Base-by-base conservation (phyloP, 352 stramenopile species). In the Pythium brassicae region DNA sequence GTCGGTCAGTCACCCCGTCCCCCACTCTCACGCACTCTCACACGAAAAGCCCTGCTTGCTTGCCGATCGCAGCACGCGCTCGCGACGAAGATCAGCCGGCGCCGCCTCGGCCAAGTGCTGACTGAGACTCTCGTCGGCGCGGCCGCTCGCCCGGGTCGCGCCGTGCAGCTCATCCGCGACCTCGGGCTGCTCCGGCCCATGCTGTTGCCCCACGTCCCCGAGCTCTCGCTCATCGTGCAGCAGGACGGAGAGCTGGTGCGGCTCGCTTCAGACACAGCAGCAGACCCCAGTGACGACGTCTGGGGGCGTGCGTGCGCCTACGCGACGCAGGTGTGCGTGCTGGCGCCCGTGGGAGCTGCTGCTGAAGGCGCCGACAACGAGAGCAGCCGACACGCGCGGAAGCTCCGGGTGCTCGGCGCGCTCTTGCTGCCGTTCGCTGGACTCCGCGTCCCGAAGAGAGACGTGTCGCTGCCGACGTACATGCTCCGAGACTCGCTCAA, bases 71-170 rank as follows among this genome's bases (percentile, higher is more conserved):
- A 11, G 27, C 42, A 45, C 56, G n/a, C 23, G 35, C 35, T 42
- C 29, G 22, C 43, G 22, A 49, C 43, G 53, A 88, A 87, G 40
- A 71, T 90, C n/a, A 87, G 77, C 50, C 77, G 80, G 3, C 77
- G 86, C 42, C 78, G 80, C 11, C 73, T 90, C n/a, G 80, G 80
- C 12, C 87, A 90, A 47, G 80, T 88, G 49, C 62, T 90, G 6
- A 56, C 68, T 3, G 63, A 68, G 3, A 90, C 88, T 76, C 57
- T 90, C 40, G 80, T 66, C 15, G 78, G 80, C 22, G 74, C 65
- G 12, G 72, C 77, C 10, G 80, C 80, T 57, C 75, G 85, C 55
- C 76, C 80, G 48, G 66, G 78, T 62, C 68, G 70, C 50, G 80
- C 80, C 11, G 26, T 90, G 53, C 60, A 55, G 29, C 53, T 83